Conservation (phyloP, 441 rosid genomes). For the Corymbia calophylla region DNA sequence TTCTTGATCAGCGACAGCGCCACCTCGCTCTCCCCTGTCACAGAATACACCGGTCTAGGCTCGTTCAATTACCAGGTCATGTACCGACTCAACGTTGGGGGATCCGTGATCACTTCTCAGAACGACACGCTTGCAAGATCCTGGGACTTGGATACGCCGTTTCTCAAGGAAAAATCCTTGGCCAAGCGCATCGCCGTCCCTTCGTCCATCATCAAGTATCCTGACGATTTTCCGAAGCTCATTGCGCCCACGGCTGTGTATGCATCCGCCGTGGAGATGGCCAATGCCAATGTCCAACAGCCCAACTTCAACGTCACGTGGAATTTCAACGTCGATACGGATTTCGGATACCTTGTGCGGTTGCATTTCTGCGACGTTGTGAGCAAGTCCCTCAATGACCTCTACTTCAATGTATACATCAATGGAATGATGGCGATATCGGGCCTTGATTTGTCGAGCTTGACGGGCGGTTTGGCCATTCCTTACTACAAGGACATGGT, state of each 20-base stretch:
- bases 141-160: not conserved
- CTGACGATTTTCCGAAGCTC: not conserved
- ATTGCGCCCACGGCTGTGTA: not conserved
- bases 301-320: not conserved
- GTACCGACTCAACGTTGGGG: slow-evolving; percentile 5
- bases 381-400: slow-evolving; percentile 2
- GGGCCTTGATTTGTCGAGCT: not conserved
- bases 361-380: not conserved
- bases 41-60: not conserved
- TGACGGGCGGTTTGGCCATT: not conserved
- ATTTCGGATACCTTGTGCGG: not conserved
- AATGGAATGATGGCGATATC: not conserved
- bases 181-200: not conserved
- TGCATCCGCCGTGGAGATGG: not conserved
- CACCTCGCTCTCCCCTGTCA: not conserved
- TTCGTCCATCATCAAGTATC: not conserved
- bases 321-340: not conserved
- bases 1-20: not conserved
- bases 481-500: not conserved
- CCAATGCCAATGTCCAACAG: not conserved
- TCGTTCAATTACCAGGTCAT: not conserved
- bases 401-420: not conserved
- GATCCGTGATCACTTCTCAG: slow-evolving; percentile 12
- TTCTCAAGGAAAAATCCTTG: not conserved
- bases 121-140: not conserved